phyloP scores from a whole-genome alignment of 768 basidiomycete genomes.

The Gloeostereum incarnatum region DNA sequence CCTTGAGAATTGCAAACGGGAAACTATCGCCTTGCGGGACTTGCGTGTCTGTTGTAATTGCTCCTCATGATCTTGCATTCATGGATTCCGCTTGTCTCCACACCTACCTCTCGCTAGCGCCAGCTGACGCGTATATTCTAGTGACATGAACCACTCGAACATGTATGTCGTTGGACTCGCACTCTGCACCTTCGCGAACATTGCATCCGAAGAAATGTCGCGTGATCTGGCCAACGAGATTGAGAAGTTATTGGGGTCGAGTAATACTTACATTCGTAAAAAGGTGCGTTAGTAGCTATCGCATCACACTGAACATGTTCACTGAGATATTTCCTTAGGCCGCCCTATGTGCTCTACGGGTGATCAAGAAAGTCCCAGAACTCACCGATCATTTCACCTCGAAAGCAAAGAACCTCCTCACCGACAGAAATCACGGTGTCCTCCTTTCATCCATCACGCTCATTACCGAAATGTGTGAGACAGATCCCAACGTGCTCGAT shows the following conservation, averaged over 20 bases:
- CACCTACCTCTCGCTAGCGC: no score
- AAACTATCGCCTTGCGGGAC: no score
- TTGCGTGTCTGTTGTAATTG: no score
- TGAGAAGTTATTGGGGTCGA: conserved; percentile 93
- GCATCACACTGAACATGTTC: conserved; percentile 1
- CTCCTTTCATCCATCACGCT: conserved; percentile 91
- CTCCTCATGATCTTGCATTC: no score
- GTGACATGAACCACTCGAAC: conserved; percentile 99
- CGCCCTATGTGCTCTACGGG: conserved; percentile 87
- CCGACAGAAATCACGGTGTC: conserved; percentile 96
- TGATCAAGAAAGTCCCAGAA: conserved; percentile 95
- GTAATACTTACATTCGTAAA: conserved; percentile 98
- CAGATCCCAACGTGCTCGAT: conserved; percentile 60
- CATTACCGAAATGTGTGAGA: conserved; percentile 88
- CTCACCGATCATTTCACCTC: conserved; percentile 84
- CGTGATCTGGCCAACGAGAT: conserved; percentile 97
- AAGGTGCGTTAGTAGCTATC: conserved; percentile 51
- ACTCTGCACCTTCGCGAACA: conserved; percentile 97
- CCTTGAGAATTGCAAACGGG: no score
- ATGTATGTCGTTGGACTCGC: conserved; percentile 98
- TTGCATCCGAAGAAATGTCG: conserved; percentile 99
- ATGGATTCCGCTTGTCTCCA: no score
- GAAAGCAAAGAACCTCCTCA: conserved; percentile 85
- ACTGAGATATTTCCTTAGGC: conserved; percentile 42
- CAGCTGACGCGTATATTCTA: no score